These are phyloP conservation scores for Tremella yokohamensis DNA, from an alignment of 768 basidiomycete genomes.

Conservation along the genomic window DNA sequence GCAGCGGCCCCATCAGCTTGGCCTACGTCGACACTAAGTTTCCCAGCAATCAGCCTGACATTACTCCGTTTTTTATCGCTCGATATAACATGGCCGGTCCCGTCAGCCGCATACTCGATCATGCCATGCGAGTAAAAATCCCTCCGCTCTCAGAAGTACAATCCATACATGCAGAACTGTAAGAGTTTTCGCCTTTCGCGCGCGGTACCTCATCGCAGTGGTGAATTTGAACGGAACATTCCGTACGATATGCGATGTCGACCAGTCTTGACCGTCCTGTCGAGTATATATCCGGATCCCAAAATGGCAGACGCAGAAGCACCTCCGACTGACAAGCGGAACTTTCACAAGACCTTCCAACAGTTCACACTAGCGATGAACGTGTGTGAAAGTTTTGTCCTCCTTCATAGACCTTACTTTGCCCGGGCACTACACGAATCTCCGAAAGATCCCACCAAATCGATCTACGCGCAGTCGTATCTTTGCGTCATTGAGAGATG, in stretches of 20 bases:
- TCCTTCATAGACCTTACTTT: conserved; percentile 32
- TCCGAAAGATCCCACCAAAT: conserved; percentile 19
- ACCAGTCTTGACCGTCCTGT: conserved; percentile 14
- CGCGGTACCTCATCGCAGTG: no score
- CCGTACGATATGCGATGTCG: conserved; percentile 27
- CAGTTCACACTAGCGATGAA: no score
- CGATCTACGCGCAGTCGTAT: conserved; percentile 17
- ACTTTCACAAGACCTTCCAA: conserved; percentile 20
- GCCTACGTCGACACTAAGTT: no score
- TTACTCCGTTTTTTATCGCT: no score
- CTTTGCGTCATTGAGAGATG: conserved; percentile 26
- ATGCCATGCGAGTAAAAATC: no score
- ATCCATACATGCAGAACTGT: no score
- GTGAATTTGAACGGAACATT: conserved; percentile 14
- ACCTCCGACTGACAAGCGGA: conserved; percentile 6
- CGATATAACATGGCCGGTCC: no score
- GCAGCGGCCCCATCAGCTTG: no score
- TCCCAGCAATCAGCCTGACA: no score
- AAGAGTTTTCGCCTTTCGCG: no score
- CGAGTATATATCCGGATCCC: conserved; percentile 21
- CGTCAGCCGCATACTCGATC: no score
- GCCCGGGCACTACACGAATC: conserved; percentile 21
- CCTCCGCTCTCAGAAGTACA: no score
- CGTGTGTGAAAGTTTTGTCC: conserved; percentile 26
- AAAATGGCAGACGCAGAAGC: conserved; percentile 9